Conservation (phyloP, 495 filamentous ascomycete genomes). For the Aspergillus avenaceus region DNA sequence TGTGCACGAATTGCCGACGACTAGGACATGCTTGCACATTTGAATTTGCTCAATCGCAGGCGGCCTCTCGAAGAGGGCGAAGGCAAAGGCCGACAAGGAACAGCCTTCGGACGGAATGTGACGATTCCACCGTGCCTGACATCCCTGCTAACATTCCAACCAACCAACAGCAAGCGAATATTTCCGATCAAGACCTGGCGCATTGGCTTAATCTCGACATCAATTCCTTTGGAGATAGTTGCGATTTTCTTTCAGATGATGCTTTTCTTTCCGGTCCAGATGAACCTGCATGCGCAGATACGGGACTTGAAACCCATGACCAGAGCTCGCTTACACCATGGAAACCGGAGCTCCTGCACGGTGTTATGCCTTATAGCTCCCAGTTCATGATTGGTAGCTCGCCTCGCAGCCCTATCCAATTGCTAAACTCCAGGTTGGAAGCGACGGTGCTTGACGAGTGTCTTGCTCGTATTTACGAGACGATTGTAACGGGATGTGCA, state of each 20-base stretch:
- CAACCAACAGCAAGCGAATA: no score
- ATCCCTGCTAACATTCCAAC: neutral
- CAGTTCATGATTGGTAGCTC: neutral
- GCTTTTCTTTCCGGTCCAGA: no score
- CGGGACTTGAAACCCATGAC: no score
- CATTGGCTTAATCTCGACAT: no score
- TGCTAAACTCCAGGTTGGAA: constrained; percentile 22
- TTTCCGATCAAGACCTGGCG: no score
- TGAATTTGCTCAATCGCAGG: constrained; percentile 13
- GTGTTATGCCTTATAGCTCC: neutral
- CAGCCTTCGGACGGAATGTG: neutral
- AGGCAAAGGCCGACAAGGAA: neutral
- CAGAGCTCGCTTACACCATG: no score
- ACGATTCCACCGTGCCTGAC: neutral
- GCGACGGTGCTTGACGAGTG: constrained; percentile 15
- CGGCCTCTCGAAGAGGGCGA: neutral
- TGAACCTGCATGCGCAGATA: no score
- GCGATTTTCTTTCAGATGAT: no score
- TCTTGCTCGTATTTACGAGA: constrained; percentile 15
- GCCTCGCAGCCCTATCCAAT: constrained; percentile 16
- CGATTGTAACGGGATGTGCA: constrained; percentile 17
- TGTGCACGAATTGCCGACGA: constrained; percentile 19
- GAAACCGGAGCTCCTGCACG: neutral
- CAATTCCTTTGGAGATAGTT: no score
- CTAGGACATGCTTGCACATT: constrained; percentile 22